Base-by-base conservation (phyloP, 2,329 filamentous ascomycete genomes). In the Fusarium hainanense region DNA sequence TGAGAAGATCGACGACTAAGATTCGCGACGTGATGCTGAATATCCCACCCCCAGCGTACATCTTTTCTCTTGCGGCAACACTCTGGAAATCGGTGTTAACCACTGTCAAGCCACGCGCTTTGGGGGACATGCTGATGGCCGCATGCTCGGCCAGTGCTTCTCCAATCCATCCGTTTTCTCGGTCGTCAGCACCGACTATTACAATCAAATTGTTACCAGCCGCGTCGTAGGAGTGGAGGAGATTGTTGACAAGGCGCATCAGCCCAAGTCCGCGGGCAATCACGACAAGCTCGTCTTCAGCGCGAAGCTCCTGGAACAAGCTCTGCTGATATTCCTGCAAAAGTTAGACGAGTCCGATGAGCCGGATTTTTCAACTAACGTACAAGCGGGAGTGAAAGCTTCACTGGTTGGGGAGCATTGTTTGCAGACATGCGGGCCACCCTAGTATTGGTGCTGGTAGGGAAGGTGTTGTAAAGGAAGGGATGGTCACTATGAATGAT, bases 21-120 rank as follows among this genome's bases (percentile, higher is more conserved):
- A 99, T 99, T 57, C 94, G 91, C 62, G 94, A 98, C 18, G 96
- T 99, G 77, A 99, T 92, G 81, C 94, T 97, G 82, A 98, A 94
- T 72, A 98, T 92, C 50, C 96, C 96, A 14, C 96, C 96, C 63
- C 89, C 87, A 4, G 89, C 85, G 80, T 99, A 99, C 86, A 98
- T 92, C 82, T 94, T 97, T 84, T 98, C 93, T 75, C 96, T 88
- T 51, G 91, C 90, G 5, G 89, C 89, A 20, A 98, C 94, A 72
- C 89, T 97, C 79, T 95, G 96, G 78, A 91, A 89, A 78, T 99
- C 96, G 9, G 96, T 98, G 79, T 98, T 98, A 78, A 99, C 94
- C 27, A 97, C 87, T 43, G 90, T 95, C 71, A 99, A 84, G 2
- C 96, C 96, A 67, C 94, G 89, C 51, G 94, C 93, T 75, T 92